Percentiles rank a stretch among this genome's conserved stretches.
Evolutionary conservation across 768 basidiomycete genomes (phyloP).

Genomic region (Steccherinum ochraceum): DNA sequence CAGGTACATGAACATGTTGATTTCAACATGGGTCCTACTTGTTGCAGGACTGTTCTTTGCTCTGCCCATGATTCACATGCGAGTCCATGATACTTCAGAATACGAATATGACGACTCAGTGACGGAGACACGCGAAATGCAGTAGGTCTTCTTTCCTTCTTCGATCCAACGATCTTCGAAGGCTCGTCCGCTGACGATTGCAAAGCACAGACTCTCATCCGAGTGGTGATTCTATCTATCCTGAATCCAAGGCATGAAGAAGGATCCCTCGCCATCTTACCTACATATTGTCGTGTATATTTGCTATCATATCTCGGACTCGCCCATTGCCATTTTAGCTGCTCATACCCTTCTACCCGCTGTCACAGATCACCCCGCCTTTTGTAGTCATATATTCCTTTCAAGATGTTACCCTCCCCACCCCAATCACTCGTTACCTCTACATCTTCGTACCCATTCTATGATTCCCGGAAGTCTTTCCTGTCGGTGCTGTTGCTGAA

Average conservation of each 20-base stretch:
- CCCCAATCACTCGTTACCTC: no score
- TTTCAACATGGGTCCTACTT: conserved; percentile 71
- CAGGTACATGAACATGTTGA: conserved; percentile 63
- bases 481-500: no score
- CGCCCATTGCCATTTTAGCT: no score
- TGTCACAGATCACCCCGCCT: no score
- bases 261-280: not conserved
- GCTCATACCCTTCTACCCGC: no score
- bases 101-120: not conserved
- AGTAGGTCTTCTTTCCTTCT: not conserved
- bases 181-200: no score
- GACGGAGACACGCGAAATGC: not conserved
- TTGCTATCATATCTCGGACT: not conserved
- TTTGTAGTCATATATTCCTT: no score
- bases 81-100: conserved; percentile 43
- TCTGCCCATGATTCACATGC: conserved; percentile 69
- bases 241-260: no score
- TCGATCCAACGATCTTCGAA: no score
- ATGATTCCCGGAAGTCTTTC: no score
- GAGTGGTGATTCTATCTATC: not conserved
- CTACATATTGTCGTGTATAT: not conserved
- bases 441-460: no score
- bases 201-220: not conserved
- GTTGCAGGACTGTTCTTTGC: conserved; percentile 57
- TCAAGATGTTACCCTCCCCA: no score